Base-by-base conservation (phyloP, 169 alveolate genomes). In the Cryptosporidium sp. region DNA sequence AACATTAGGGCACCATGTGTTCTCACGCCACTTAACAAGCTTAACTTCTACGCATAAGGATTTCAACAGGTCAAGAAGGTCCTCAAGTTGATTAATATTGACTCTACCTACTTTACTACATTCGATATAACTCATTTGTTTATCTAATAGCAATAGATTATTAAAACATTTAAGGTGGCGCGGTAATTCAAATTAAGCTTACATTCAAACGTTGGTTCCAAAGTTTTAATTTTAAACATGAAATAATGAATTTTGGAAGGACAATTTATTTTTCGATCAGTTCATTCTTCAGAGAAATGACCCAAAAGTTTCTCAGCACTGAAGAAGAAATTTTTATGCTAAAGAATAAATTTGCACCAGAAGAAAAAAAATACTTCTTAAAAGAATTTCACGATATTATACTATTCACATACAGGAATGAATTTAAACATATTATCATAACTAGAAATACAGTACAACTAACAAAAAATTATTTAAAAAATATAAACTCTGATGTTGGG, bases 331-430 rank as follows among this genome's bases (percentile, higher is more conserved):
- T 80, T 23, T 26, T 80, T 61, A 62, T 80, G 75, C 9, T 35
- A 4, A 33, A 16, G 16, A 62, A 80, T 29, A 60, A 62, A 42
- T 80, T 62, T 39, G 45, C 33, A 6, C 29, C 89, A 10, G 80
- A 45, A n/a, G 35, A 45, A 9, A 29, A 21, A 16, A 31, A 35
- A n/a, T 23, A 12, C 16, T 80, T 80, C 62, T 61, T 61, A 37
- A 4, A 23, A 8, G 73, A 4, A 58, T 80, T 80, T 60, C 72
- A 33, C 8, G 51, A 80, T 2, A 44, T 80, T 61, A 65, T 80
- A 29, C 75, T 80, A 16, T 62, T 80, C 45, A 80, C 80, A 0
- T 80, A 80, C 70, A 80, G 89, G 39, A n/a, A 80, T 62, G 45
- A 45, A 16, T 80, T 80, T 42, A 52, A 26, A 45, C n/a, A 39